phyloP scores from a whole-genome alignment of 1,139 yeast genomes.

The Candida sp. region DNA sequence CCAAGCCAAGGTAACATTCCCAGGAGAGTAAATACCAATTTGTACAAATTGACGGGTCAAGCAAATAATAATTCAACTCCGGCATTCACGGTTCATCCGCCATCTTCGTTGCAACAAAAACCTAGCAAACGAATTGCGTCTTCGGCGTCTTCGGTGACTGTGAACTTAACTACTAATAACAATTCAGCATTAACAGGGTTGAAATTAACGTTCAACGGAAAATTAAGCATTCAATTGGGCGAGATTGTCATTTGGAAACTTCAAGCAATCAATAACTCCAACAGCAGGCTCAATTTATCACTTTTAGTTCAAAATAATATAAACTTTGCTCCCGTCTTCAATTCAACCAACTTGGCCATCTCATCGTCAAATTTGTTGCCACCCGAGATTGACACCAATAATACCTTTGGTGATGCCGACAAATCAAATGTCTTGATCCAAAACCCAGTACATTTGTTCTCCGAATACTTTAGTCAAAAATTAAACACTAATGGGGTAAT shows the following conservation, averaged over 20 bases:
- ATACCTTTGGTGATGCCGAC: slow-evolving; percentile 1
- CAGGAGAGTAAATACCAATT: slow-evolving; percentile 16
- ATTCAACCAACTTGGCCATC: slow-evolving; percentile 9
- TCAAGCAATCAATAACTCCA: slow-evolving; percentile 61
- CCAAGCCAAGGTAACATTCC: slow-evolving; percentile 6
- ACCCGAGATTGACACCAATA: slow-evolving; percentile 5
- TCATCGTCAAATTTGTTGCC: slow-evolving; percentile 15
- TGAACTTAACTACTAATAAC: slow-evolving; percentile 31
- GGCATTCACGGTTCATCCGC: slow-evolving; percentile 2
- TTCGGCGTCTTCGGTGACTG: slow-evolving; percentile 43
- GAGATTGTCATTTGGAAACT: slow-evolving; percentile 61
- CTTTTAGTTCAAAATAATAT: slow-evolving; percentile 30
- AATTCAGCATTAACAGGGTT: slow-evolving; percentile 45
- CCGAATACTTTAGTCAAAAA: slow-evolving; percentile 35
- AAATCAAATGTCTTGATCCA: slow-evolving; percentile 12
- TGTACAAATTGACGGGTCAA: slow-evolving; percentile 12
- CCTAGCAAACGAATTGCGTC: slow-evolving; percentile 15
- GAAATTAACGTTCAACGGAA: slow-evolving; percentile 61
- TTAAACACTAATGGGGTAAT: slow-evolving; percentile 47
- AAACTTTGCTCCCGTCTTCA: slow-evolving; percentile 17
- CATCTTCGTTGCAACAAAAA: slow-evolving; percentile 6
- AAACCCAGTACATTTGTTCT: slow-evolving; percentile 21
- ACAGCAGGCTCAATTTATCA: slow-evolving; percentile 44
- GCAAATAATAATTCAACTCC: slow-evolving; percentile 4
- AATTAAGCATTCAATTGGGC: slow-evolving; percentile 58